phyloP scores from a whole-genome alignment of 768 basidiomycete species.

The Auricularia heimuer region DNA sequence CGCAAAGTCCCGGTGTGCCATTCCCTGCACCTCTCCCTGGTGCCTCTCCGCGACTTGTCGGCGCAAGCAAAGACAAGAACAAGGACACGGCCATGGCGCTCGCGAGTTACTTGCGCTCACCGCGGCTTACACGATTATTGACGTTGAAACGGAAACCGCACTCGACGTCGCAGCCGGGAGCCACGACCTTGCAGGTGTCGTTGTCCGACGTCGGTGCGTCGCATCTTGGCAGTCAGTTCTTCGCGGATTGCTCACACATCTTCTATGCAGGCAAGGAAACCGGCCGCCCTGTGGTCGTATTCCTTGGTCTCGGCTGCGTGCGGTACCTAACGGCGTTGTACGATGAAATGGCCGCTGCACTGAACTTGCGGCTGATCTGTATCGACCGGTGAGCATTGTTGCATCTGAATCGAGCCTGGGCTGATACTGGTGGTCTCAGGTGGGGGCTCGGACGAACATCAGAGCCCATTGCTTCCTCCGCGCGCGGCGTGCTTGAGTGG shows the following conservation, averaged over 20 bases:
- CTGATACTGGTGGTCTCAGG: slow-evolving; percentile 27
- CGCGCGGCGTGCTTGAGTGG: slow-evolving; percentile 84
- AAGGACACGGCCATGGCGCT: slow-evolving; percentile 31
- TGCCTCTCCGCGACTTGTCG: background rate
- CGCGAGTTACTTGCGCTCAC: slow-evolving; percentile 80
- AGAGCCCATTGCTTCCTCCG: slow-evolving; percentile 48
- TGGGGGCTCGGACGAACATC: slow-evolving; percentile 92
- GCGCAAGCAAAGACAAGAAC: background rate
- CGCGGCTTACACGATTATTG: slow-evolving; percentile 72
- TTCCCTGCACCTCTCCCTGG: background rate
- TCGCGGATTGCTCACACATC: background rate
- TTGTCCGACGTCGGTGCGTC: slow-evolving; percentile 84
- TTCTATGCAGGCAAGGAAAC: slow-evolving; percentile 16
- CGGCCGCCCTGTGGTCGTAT: slow-evolving; percentile 86
- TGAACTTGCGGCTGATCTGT: slow-evolving; percentile 83
- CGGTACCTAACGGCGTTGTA: slow-evolving; percentile 91
- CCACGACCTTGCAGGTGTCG: slow-evolving; percentile 72
- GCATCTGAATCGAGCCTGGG: slow-evolving; percentile 7
- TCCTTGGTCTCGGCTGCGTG: slow-evolving; percentile 89
- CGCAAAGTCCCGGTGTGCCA: background rate
- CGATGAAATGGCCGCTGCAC: slow-evolving; percentile 88
- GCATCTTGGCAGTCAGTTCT: background rate
- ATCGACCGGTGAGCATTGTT: slow-evolving; percentile 63
- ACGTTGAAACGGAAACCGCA: slow-evolving; percentile 73
- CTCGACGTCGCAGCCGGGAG: slow-evolving; percentile 37